Percentiles rank a stretch among this genome's conserved stretches.
Evolutionary conservation across 2,329 filamentous ascomycete genomes (phyloP).

Genomic region (Celoporthe dispersa): DNA sequence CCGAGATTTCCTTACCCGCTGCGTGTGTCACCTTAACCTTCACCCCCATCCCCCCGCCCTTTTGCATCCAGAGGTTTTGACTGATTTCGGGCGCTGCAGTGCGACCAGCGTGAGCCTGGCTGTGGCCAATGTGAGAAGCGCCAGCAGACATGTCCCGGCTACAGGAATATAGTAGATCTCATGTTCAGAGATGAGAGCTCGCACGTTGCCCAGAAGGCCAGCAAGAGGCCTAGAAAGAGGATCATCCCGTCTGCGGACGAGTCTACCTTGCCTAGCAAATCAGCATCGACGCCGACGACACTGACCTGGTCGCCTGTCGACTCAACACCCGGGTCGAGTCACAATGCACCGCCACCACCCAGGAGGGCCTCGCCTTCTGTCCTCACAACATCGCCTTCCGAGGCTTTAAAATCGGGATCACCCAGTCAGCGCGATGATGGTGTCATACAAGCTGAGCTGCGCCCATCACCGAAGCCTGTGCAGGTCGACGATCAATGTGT

Average conservation of each 20-base stretch:
- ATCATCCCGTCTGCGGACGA: slow-evolving; percentile 18
- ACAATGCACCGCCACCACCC: not conserved
- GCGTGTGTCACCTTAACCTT: too few species aligned
- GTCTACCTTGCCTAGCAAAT: slow-evolving; percentile 11
- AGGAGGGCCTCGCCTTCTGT: not conserved
- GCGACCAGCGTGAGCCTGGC: slow-evolving; percentile 55
- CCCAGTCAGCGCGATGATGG: slow-evolving; percentile 3
- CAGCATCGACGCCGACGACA: slow-evolving; percentile 30
- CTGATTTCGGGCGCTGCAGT: slow-evolving; percentile 42
- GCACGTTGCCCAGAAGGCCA: slow-evolving; percentile 58
- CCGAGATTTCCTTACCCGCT: too few species aligned
- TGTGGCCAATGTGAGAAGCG: slow-evolving; percentile 61
- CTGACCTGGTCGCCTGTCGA: slow-evolving; percentile 20
- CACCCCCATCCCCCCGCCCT: not conserved
- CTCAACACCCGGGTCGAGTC: slow-evolving; percentile 11
- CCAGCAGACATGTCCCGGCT: slow-evolving; percentile 57
- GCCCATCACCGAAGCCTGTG: slow-evolving; percentile 13
- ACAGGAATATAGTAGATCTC: slow-evolving; percentile 58
- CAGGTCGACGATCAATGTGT: not conserved
- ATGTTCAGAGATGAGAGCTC: slow-evolving; percentile 63
- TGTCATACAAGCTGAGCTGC: slow-evolving; percentile 9
- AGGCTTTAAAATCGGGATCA: slow-evolving; percentile 9
- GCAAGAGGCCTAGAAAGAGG: slow-evolving; percentile 41
- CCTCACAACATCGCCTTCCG: not conserved
- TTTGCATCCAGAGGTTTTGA: slow-evolving; percentile 6